Percentiles rank a stretch among this genome's conserved stretches.
Evolutionary conservation across 192 early-diverging fungal genomes (phyloP).

Genomic region (Umbelopsis vinacea): DNA sequence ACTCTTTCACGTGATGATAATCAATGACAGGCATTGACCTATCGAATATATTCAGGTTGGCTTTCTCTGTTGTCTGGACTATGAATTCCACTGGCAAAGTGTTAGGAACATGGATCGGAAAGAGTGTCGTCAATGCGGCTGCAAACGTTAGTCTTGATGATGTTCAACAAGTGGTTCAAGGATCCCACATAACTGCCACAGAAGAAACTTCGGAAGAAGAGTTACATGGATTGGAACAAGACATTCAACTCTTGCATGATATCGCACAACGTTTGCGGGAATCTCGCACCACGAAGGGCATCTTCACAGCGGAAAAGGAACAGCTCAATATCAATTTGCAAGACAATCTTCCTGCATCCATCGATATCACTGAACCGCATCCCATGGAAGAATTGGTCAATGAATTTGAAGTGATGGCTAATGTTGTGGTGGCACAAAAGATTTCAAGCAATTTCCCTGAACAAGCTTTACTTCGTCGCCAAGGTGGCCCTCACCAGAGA

Average conservation of each 20-base stretch:
- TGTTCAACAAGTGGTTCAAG: slow-evolving; percentile 82
- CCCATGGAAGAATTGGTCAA: slow-evolving; percentile 92
- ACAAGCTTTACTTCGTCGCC: slow-evolving; percentile 86
- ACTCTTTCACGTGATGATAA: no score
- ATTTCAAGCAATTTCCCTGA: slow-evolving; percentile 89
- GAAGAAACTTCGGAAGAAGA: slow-evolving; percentile 44
- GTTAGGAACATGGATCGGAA: slow-evolving; percentile 76
- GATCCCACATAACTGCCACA: slow-evolving; percentile 45
- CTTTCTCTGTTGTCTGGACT: slow-evolving; percentile 97
- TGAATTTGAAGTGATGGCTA: slow-evolving; percentile 96
- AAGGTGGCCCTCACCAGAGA: slow-evolving; percentile 63
- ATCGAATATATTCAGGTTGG: slow-evolving; percentile 54
- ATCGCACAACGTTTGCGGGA: slow-evolving; percentile 75
- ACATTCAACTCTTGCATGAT: slow-evolving; percentile 51
- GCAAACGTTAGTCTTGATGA: slow-evolving; percentile 11
- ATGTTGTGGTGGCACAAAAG: slow-evolving; percentile 90
- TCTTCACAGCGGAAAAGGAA: slow-evolving; percentile 9
- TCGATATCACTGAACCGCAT: slow-evolving; percentile 89
- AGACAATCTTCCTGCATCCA: slow-evolving; percentile 89
- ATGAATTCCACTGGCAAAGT: slow-evolving; percentile 83
- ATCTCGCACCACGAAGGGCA: slow-evolving; percentile 73
- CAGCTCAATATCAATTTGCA: slow-evolving; percentile 82
- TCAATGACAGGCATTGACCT: no score
- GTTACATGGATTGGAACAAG: slow-evolving; percentile 36
- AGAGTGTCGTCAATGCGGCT: slow-evolving; percentile 72